Conservation (phyloP, 164 flowering plant genomes). For the Vitis rotundifolia region DNA sequence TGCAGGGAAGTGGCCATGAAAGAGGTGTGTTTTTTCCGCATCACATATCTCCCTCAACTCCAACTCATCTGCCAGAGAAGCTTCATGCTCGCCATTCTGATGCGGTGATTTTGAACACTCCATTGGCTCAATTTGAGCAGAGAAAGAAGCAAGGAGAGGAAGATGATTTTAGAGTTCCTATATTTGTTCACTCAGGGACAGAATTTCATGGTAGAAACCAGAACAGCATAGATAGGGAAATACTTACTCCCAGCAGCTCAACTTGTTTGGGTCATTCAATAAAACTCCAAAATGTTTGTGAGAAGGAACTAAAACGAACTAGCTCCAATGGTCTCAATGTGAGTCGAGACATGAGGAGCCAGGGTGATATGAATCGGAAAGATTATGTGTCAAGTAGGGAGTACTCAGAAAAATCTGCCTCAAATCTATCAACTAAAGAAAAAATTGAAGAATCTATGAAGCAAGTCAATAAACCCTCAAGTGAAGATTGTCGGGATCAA, state of each 20-base stretch:
- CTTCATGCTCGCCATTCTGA: slow-evolving; percentile 21
- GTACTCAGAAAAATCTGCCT: slow-evolving; percentile 15
- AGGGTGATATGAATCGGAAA: slow-evolving; percentile 19
- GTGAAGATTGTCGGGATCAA: slow-evolving; percentile 12
- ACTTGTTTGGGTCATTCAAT: slow-evolving; percentile 13
- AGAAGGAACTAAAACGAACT: slow-evolving; percentile 27
- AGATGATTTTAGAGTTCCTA: slow-evolving; percentile 76
- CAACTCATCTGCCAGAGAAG: slow-evolving; percentile 35
- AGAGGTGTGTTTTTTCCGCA: slow-evolving; percentile 28
- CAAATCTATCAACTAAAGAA: slow-evolving; percentile 23
- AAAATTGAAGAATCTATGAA: slow-evolving; percentile 23
- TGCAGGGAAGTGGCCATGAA: slow-evolving; percentile 56
- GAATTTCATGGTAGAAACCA: slow-evolving; percentile 15
- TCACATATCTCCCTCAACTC: slow-evolving; percentile 28
- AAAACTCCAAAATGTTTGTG: slow-evolving; percentile 20
- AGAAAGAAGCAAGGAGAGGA: slow-evolving; percentile 46
- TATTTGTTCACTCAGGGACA: slow-evolving; percentile 34
- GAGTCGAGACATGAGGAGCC: slow-evolving; percentile 29
- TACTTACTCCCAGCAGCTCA: slow-evolving; percentile 21
- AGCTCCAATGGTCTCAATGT: slow-evolving; percentile 16
- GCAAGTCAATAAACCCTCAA: slow-evolving; percentile 22
- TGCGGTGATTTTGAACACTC: slow-evolving; percentile 23
- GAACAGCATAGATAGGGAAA: slow-evolving; percentile 26
- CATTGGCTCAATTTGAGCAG: slow-evolving; percentile 23
- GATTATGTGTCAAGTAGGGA: slow-evolving; percentile 17